Base-by-base conservation (phyloP, 768 basidiomycete species). In the Fistulinella prunicolor region DNA sequence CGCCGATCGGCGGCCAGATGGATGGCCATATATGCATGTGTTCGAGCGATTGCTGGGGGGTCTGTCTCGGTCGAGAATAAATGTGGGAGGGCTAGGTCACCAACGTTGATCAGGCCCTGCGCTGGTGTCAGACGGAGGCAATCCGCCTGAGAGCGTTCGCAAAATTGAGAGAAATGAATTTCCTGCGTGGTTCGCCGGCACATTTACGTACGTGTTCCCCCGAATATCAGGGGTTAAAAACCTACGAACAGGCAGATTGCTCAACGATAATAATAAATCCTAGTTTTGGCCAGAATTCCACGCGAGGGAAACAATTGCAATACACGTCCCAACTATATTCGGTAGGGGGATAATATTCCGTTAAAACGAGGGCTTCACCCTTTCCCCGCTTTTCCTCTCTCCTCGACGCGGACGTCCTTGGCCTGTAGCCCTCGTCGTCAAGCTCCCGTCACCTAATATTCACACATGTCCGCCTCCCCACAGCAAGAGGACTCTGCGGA, bases 361-460 rank as follows among this genome's bases (percentile, higher is more conserved):
- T 81, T 85, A 87, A 88, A 86, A 82, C 81, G 79, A 79, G 78
- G 69, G 71, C 72, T 70, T 70, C 70, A 76, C 72, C 73, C 75
- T 82, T 78, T 77, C 74, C 77, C 81, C 81, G 79, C 74, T 75
- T 77, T 80, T 72, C 65, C 69, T 69, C 69, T 68, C 67, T 60
- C 69, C 67, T 70, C 70, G 68, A 62, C 68, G 65, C 71, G 55
- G 56, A 56, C 66, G 46, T 57, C 57, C 56, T 56, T 40, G 38
- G 44, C 55, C 58, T 57, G 13, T 44, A 50, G 53, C 51, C 47
- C 42, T 51, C 54, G 42, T 28, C 46, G 35, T 32, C 58, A 24
- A 53, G 55, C 57, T 49, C 65, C 64, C 53, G 60, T 56, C 44
- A 10, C 56, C 57, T 46, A 51, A 37, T 55, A 47, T 36, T 51